phyloP scores from a whole-genome alignment of 192 early-diverging fungal genomes.

The Chytriomyces confervae region DNA sequence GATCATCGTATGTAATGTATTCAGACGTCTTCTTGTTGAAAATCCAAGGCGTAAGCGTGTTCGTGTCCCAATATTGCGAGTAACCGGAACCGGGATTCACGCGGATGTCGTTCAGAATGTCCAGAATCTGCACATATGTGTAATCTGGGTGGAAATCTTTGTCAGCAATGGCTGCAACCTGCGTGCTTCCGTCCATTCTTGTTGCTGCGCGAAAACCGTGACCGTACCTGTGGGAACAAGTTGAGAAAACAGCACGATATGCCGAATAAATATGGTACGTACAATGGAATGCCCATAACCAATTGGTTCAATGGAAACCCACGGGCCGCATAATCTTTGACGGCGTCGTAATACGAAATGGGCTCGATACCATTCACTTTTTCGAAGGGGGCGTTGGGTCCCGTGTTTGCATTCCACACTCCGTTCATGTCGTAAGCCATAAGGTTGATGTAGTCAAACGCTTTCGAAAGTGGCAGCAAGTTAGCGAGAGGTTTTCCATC shows the following conservation, averaged over 20 bases:
- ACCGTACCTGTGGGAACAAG: not conserved
- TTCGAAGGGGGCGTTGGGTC: not conserved
- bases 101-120: too few species aligned
- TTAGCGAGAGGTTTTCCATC: not conserved
- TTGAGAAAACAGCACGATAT: not conserved
- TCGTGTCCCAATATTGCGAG: conserved; percentile 57
- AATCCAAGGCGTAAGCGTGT: conserved; percentile 73
- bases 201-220: not conserved
- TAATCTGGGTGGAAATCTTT: not conserved
- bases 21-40: conserved; percentile 62
- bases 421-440: not conserved
- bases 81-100: conserved; percentile 55
- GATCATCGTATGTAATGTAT: conserved; percentile 78
- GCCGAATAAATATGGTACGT: not conserved
- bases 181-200: not conserved
- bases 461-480: not conserved
- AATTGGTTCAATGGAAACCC: not conserved
- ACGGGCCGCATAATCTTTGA: not conserved
- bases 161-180: too few species aligned
- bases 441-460: not conserved
- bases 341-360: not conserved
- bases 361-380: not conserved
- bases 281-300: not conserved
- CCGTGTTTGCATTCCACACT: not conserved
- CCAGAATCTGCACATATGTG: too few species aligned